Evolutionary conservation across 2,329 filamentous ascomycete genomes (phyloP), one percentile per base, ranked within the genome.

Genomic region (Neofusicoccum umdonicola): DNA sequence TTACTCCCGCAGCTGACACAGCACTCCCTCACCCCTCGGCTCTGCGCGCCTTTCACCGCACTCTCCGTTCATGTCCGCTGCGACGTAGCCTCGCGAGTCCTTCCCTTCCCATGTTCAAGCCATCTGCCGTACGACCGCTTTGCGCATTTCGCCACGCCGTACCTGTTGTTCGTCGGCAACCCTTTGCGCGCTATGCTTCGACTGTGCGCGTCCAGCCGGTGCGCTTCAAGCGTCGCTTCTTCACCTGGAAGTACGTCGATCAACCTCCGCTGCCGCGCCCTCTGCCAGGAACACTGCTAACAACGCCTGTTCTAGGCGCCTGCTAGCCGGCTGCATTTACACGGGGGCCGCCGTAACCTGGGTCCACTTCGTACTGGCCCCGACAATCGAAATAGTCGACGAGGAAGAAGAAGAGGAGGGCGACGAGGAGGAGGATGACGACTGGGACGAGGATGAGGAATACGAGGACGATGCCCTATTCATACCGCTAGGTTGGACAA

Each of bases 401-500:
- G 70, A 71, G 13, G 68, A 69, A 31, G 69, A 71, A 9, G 70
- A 72, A 12, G 71, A 76, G 7, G 73, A 73, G 5, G 73, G 72
- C 2, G 73, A 74, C 1, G 75, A 73, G 1, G 71, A 73, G 2
- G 69, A 73, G 2, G 71, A 73, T 2, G 69, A 71, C 1, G 73
- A 74, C 0, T 75, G 77, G 7, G 72, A 73, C 4, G 69, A 72
- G 8, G 68, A 68, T 27, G 70, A 74, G n/a, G 69, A 66, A 39
- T 50, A 62, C 1, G 62, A 66, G 6, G 66, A 66, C 22, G 66
- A 70, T 37, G 63, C 77, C 13, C 66, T 80, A 15, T 85, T 85
- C 72, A 77, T 85, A 34, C 82, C 83, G 22, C 73, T 84, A 27
- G 80, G 81, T 5, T 78, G 79, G 68, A 74, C 80, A n/a, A 78